phyloP scores from a whole-genome alignment of 768 basidiomycete genomes.

The Mycena kentingensis region DNA sequence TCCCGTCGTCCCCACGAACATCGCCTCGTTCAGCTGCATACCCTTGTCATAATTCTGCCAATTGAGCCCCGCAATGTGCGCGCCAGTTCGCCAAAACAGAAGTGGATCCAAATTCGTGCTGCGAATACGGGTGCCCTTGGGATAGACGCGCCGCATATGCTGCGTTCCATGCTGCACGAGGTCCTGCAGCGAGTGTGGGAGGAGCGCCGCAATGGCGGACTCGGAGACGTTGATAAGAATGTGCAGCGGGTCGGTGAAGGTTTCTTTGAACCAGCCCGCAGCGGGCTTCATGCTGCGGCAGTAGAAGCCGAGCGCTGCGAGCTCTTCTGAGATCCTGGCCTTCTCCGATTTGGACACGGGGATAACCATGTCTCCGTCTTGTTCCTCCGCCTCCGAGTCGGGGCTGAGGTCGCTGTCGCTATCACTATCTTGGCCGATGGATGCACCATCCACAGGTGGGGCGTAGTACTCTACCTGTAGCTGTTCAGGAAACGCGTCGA shows the following conservation, averaged over 20 bases:
- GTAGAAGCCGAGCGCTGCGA: slow-evolving; percentile 60
- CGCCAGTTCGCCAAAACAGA: slow-evolving; percentile 56
- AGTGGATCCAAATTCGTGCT: slow-evolving; percentile 58
- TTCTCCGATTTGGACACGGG: slow-evolving; percentile 23
- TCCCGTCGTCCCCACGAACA: slow-evolving; percentile 58
- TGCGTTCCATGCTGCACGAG: slow-evolving; percentile 45
- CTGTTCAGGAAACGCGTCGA: neutral
- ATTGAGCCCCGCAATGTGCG: slow-evolving; percentile 59
- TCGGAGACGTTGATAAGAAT: slow-evolving; percentile 67
- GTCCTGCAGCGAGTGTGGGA: slow-evolving; percentile 35
- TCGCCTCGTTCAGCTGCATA: slow-evolving; percentile 63
- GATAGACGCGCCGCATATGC: slow-evolving; percentile 59
- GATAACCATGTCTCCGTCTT: slow-evolving; percentile 23
- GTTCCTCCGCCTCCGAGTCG: slow-evolving; percentile 30
- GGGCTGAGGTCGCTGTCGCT: slow-evolving; percentile 27
- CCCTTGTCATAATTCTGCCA: slow-evolving; percentile 64
- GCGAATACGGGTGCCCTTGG: slow-evolving; percentile 55
- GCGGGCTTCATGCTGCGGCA: slow-evolving; percentile 63
- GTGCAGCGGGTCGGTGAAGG: slow-evolving; percentile 46
- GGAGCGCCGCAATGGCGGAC: slow-evolving; percentile 41
- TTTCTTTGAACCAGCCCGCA: slow-evolving; percentile 49
- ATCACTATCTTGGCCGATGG: slow-evolving; percentile 23
- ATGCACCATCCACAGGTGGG: slow-evolving; percentile 25
- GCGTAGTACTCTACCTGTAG: slow-evolving; percentile 59
- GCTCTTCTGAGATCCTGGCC: slow-evolving; percentile 46